Evolutionary conservation across 139 green algal genomes (phyloP).

Genomic region (Eudorina sp.): DNA sequence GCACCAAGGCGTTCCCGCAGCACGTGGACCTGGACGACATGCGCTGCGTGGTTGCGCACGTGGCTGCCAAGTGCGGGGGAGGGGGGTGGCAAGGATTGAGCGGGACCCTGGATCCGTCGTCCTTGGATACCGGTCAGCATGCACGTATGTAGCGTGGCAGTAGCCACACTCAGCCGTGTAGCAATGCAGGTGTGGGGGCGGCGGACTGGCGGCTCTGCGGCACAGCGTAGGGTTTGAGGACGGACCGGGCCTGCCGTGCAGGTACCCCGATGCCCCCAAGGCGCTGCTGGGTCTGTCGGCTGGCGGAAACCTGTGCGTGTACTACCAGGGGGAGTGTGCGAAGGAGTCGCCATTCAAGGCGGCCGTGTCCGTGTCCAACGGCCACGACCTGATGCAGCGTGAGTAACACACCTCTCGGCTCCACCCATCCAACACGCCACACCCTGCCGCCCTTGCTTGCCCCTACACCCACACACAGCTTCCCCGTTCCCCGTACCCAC

Average conservation of each 20-base stretch:
- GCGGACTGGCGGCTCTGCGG: no score
- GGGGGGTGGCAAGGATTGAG: no score
- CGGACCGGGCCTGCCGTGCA: no score
- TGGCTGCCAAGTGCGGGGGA: no score
- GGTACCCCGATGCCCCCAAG: constrained; percentile 2
- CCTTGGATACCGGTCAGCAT: no score
- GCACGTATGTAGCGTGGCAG: no score
- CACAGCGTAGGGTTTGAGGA: no score
- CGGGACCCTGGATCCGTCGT: no score
- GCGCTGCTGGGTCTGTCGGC: constrained; percentile 2
- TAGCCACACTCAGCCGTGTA: no score
- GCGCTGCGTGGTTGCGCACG: neutral
- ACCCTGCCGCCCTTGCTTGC: neutral
- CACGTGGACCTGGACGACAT: constrained; percentile 42
- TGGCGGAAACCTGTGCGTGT: constrained; percentile 17
- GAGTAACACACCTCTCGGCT: neutral
- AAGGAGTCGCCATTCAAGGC: constrained; percentile 25
- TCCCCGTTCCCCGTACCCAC: neutral
- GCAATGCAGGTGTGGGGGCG: no score
- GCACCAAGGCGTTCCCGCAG: constrained; percentile 6
- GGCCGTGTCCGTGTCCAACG: constrained; percentile 15
- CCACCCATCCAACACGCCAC: neutral
- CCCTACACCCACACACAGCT: neutral
- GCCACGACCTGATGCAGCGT: constrained; percentile 18
- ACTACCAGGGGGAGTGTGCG: neutral